A percentile compares a stretch with the other conserved stretches of the same genome.
These are phyloP conservation scores for Backusella liffmaniae DNA, from an alignment of 192 early-diverging fungal genomes.

Conservation along the genomic window DNA sequence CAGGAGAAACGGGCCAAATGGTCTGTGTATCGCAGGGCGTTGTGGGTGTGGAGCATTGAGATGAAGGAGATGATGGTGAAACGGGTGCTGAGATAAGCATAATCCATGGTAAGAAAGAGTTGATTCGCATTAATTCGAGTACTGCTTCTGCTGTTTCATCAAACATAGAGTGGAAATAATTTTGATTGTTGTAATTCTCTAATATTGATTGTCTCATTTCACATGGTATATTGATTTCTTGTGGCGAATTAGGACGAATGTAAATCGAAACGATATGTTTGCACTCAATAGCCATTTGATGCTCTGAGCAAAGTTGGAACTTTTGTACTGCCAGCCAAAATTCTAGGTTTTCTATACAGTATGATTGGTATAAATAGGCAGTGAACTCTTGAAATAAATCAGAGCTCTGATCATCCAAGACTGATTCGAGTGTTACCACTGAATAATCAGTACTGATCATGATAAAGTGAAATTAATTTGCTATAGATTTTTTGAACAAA, in stretches of 20 bases:
- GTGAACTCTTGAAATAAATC: conserved; percentile 17
- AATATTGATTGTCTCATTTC: conserved; percentile 32
- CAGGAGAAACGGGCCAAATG: neutral
- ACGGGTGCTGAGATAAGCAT: neutral
- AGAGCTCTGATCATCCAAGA: conserved; percentile 11
- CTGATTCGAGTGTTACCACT: conserved; percentile 7
- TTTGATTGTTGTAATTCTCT: conserved; percentile 8
- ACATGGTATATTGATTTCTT: conserved; percentile 37
- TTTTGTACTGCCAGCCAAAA: conserved; percentile 38
- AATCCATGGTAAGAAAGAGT: conserved; percentile 34
- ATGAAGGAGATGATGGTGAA: neutral
- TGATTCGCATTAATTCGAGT: conserved; percentile 33
- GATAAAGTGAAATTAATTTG: neutral
- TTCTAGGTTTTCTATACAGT: conserved; percentile 39
- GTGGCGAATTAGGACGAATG: conserved; percentile 26
- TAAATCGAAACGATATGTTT: conserved; percentile 14
- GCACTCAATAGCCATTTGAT: conserved; percentile 8
- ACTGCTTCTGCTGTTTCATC: conserved; percentile 15
- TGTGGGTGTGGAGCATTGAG: neutral
- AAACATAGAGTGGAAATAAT: conserved; percentile 22
- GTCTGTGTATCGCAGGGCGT: neutral
- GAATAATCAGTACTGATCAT: neutral
- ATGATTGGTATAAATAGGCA: conserved; percentile 27
- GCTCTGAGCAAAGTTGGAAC: conserved; percentile 18
- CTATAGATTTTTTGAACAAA: neutral